phyloP scores from a whole-genome alignment of 108 stramenopile genomes.

The Hondaea fermentalgiana region DNA sequence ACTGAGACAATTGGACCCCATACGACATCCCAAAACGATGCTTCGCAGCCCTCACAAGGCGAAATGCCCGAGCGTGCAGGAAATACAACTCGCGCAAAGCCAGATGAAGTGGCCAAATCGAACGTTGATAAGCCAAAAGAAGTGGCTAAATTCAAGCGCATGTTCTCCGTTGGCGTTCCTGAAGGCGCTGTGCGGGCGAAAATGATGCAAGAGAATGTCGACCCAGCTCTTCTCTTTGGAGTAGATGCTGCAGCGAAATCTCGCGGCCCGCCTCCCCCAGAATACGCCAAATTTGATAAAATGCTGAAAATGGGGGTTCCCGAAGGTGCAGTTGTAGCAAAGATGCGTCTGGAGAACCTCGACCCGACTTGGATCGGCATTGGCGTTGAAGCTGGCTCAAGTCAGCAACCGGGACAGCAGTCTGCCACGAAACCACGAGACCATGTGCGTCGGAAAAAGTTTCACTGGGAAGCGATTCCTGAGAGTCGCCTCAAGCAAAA shows the following conservation, averaged over 20 bases:
- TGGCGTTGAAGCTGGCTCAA: neutral
- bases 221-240: neutral
- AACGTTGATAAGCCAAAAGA: neutral
- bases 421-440: too few species aligned
- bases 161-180: neutral
- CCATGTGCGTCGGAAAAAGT: neutral
- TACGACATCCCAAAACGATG: too few species aligned
- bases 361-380: neutral
- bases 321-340: neutral
- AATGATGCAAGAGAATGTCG: neutral
- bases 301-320: slow-evolving; percentile 19
- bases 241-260: neutral
- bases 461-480: slow-evolving; percentile 7
- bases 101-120: too few species aligned
- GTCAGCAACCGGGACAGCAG: too few species aligned
- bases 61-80: too few species aligned
- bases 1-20: too few species aligned
- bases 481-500: neutral
- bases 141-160: neutral
- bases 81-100: too few species aligned
- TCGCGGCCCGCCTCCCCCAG: neutral
- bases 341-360: neutral
- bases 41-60: too few species aligned
- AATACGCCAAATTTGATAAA: neutral
- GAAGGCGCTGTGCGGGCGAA: neutral